A percentile compares a stretch with the other conserved stretches of the same genome.
Conservation (phyloP, 225 moss, liverwort and hornwort genomes). For the Polytrichum formosum region DNA sequence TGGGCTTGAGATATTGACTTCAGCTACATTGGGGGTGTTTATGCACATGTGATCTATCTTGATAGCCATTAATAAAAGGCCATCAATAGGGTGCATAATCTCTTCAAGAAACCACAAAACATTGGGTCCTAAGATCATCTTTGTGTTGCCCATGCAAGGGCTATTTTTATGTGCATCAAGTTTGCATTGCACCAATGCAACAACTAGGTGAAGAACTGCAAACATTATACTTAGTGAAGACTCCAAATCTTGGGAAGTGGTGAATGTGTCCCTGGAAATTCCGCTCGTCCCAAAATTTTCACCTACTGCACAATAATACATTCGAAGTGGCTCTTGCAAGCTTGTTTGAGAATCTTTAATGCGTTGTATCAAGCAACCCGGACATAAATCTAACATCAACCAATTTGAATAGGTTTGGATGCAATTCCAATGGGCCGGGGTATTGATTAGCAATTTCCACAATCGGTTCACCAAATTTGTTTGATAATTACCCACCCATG, state of each 20-base stretch:
- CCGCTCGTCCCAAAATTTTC: conserved; percentile 13
- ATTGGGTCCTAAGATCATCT: conserved; percentile 18
- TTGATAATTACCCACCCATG: conserved; percentile 26
- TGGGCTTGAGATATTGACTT: too few species aligned
- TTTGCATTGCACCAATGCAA: conserved; percentile 49
- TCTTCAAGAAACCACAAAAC: conserved; percentile 46
- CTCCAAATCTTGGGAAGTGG: conserved; percentile 16
- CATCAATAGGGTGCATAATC: conserved; percentile 72
- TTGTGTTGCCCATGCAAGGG: conserved; percentile 11
- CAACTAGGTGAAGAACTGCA: conserved; percentile 32
- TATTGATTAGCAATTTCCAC: conserved; percentile 56
- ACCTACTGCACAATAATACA: conserved; percentile 31
- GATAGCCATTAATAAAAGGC: conserved; percentile 53
- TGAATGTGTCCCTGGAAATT: neutral
- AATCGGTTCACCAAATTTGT: conserved; percentile 39
- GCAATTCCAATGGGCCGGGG: conserved; percentile 71
- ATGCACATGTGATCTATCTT: conserved; percentile 19
- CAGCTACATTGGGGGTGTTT: neutral
- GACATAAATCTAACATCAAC: conserved; percentile 57
- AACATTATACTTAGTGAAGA: conserved; percentile 24
- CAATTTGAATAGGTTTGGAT: conserved; percentile 65
- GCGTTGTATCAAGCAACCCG: conserved; percentile 37
- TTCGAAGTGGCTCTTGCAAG: conserved; percentile 43
- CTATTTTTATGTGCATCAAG: conserved; percentile 15
- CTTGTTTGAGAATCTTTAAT: conserved; percentile 36